Evolutionary conservation across 257 asterid species (phyloP), one percentile per base, ranked within the genome.

Genomic region (Solanum bulbocastanum): DNA sequence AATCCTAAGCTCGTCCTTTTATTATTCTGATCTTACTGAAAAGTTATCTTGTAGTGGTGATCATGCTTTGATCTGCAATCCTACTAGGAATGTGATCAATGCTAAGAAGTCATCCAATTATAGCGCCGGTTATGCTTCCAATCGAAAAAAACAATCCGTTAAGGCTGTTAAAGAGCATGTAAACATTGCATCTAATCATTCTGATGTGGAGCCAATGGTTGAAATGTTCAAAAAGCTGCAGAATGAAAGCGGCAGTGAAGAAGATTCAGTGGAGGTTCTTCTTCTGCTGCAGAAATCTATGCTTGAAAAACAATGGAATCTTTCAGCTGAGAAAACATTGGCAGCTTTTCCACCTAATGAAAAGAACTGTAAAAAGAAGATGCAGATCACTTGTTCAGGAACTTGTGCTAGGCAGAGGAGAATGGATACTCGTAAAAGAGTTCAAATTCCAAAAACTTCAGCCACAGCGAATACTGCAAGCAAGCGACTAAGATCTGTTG

Each of bases 291-390:
- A 96, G 79, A 97, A 96, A 87, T 96, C 96, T 79, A 92, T 97
- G 93, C 98, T 97, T 60, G 99, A 96, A 89, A 94, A 97, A 90
- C 99, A 97, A 89, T 97, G 98, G 98, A 95, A 92, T 90, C 97
- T 96, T 87, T 89, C 98, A 1, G 87, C 93, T 46, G 90, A 91
- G 66, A 56, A 84, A 9, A 49, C n/a, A 58, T 42, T 85, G 83
- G 65, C 83, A 65, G 62, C 20, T 35, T 8, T 83, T 33, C 83
- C 87, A 20, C 86, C 84, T 32, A 90, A 90, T 78, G 87, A 56
- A 83, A 87, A 74, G 44, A 86, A 39, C 69, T 15, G 40, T 81
- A 49, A 81, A 58, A 91, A 89, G 88, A 91, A 89, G 89, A 62
- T 85, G 89, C 90, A 88, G 85, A 91, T 95, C 60, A 92, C 93